Evolutionary conservation across 2,329 filamentous ascomycete genomes (phyloP), one percentile per base, ranked within the genome.

Genomic region (Massarina eburnea): DNA sequence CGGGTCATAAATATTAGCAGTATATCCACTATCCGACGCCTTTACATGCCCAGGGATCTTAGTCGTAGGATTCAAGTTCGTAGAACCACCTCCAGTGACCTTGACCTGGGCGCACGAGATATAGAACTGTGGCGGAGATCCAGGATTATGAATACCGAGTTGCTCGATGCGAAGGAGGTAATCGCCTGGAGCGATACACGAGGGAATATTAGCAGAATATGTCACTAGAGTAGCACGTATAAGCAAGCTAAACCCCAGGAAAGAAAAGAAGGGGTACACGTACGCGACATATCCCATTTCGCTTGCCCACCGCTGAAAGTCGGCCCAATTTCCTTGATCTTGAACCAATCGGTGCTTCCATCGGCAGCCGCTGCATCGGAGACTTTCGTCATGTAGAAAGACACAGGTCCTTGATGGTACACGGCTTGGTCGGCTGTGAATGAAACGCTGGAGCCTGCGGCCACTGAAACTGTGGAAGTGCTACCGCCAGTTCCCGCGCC

Each of bases 81-180:
- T 59, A 7, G 46, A 54, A 21, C 66, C 67, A 6, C 66, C 57
- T 4, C 73, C 72, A n/a, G 68, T 70, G 41, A 78, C 67, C 61
- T 74, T 71, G 50, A 79, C 41, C 59, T 78, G 76, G 1, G 71
- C 73, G 58, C 76, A 78, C 5, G 68, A 66, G 45, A 67, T 62
- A 52, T 68, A 71, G 52, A 64, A 66, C 21, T 66, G 55, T n/a
- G 61, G 59, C 18, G 54, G 44, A 2, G 41, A 40, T 17, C 61
- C 57, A 4, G 71, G 73, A 52, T 73, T 71, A 59, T 76, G 74
- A 21, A 78, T 68, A 9, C 62, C 75, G 41, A 78, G 73, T 48
- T 77, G 75, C 61, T 79, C 76, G 41, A 74, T 71, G 19, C 76
- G 70, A 29, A 78, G 62, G 15, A 78, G 67, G 54, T 78, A 77